Evolutionary conservation across 495 filamentous ascomycete species (phyloP).

Genomic region (Aspergillus baeticus): DNA sequence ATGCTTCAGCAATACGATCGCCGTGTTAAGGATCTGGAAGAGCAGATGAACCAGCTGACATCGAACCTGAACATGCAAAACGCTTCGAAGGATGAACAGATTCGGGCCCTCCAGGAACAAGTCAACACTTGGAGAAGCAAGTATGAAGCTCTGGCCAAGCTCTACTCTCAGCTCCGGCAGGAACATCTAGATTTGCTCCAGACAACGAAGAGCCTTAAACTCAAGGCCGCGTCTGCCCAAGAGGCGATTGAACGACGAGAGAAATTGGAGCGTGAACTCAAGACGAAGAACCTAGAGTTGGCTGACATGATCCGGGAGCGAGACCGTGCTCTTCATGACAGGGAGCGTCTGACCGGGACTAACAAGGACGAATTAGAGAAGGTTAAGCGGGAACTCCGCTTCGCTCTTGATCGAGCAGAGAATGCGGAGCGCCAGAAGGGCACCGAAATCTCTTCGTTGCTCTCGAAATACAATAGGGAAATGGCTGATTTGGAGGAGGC

Average conservation of each 20-base stretch:
- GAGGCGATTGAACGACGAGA: slow-evolving; percentile 94
- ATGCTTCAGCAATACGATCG: slow-evolving; percentile 97
- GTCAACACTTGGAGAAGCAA: slow-evolving; percentile 96
- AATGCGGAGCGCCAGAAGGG: slow-evolving; percentile 91
- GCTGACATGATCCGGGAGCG: slow-evolving; percentile 98
- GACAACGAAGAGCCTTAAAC: slow-evolving; percentile 92
- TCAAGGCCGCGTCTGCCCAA: slow-evolving; percentile 94
- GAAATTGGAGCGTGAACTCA: slow-evolving; percentile 93
- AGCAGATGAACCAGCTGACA: slow-evolving; percentile 78
- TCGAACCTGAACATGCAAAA: slow-evolving; percentile 82
- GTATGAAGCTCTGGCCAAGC: slow-evolving; percentile 93
- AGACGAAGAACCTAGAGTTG: slow-evolving; percentile 96
- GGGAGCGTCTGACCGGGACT: slow-evolving; percentile 77
- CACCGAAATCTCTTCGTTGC: slow-evolving; percentile 87
- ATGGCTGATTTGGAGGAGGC: slow-evolving; percentile 95
- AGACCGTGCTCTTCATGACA: slow-evolving; percentile 91
- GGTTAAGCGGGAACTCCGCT: slow-evolving; percentile 90
- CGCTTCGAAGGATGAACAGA: slow-evolving; percentile 89
- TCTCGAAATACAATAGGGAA: slow-evolving; percentile 94
- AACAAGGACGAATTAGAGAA: slow-evolving; percentile 95
- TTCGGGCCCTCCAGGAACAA: slow-evolving; percentile 86
- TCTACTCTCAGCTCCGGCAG: slow-evolving; percentile 92
- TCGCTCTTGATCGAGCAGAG: slow-evolving; percentile 89
- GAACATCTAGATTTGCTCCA: slow-evolving; percentile 94
- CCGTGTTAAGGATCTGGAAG: slow-evolving; percentile 87